Conservation (phyloP, 116 monocot species). For the Dioscorea cayenensis region DNA sequence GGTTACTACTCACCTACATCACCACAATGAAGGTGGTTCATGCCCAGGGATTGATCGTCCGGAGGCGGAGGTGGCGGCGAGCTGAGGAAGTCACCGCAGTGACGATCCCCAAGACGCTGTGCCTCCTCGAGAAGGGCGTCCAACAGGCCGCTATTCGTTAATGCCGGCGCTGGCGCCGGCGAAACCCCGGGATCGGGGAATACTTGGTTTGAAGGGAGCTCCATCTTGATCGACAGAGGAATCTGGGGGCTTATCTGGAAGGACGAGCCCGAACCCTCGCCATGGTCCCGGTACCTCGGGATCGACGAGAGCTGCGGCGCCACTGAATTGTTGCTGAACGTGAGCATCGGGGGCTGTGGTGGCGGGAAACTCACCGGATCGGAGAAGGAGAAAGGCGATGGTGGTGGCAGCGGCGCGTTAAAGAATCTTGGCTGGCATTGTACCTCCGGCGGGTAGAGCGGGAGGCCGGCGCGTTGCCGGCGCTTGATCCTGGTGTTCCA, state of each 20-base stretch:
- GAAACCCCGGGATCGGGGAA: conserved; percentile 1
- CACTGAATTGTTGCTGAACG: background rate
- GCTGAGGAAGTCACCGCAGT: background rate
- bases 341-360: background rate
- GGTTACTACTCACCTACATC: no score
- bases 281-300: no score
- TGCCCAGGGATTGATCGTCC: background rate
- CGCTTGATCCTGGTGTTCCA: conserved; percentile 37
- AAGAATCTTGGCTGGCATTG: background rate
- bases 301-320: no score
- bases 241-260: background rate
- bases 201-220: conserved; percentile 70
- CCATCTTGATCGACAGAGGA: conserved; percentile 17
- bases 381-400: background rate
- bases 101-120: background rate
- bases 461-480: conserved; percentile 21
- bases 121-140: conserved; percentile 38
- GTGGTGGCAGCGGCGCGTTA: background rate
- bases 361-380: background rate
- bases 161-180: background rate
- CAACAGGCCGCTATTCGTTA: conserved; percentile 15
- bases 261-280: background rate
- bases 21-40: background rate
- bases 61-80: background rate
- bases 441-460: conserved; percentile 38